Base-by-base conservation (phyloP, 441 rosid genomes). In the Croton laevigatus region DNA sequence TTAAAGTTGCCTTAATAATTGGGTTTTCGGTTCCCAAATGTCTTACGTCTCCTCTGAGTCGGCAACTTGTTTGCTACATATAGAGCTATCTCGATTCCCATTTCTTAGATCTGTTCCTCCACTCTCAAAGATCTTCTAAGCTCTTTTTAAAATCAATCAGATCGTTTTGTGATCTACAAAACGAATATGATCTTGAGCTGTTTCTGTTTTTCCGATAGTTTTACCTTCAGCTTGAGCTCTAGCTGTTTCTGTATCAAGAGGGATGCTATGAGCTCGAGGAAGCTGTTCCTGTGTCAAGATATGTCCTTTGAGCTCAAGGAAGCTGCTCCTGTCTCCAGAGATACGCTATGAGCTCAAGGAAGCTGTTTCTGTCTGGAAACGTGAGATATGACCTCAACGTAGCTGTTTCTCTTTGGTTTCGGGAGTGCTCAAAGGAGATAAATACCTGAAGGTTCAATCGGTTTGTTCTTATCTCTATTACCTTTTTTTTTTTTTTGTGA, bases 151-250 rank as follows among this genome's bases (percentile, higher is more conserved):
- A 42, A 51, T 27, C 38, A 10, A 34, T 0, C 27, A 45, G 67
- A 38, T 53, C 54, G 69, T 49, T 16, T 4, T 0, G 2, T 65
- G 71, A 73, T 73, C 75, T 73, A 59, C 11, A 11, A 2, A 0
- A 4, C 48, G 66, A 16, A 1, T 3, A 63, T 46, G 76, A 69
- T 0, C 67, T 32, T 13, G 7, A 6, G 4, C 11, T 1, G 32
- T 48, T 27, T 16, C 0, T 42, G 14, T 10, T 7, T 3, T 27
- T 27, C 32, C 58, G 10, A 19, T 10, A 3, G 1, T 0, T 8
- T 32, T 9, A 2, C 13, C 16, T 9, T 40, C 32, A 27, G 32
- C 16, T 23, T n/a, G 22, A 13, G 4, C 37, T 6, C 32, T 10
- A 19, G 46, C 60, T 53, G 34, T 8, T 9, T 20, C 49, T 1